phyloP scores from a whole-genome alignment of 305 asterid species.

The Rubia peregrina region DNA sequence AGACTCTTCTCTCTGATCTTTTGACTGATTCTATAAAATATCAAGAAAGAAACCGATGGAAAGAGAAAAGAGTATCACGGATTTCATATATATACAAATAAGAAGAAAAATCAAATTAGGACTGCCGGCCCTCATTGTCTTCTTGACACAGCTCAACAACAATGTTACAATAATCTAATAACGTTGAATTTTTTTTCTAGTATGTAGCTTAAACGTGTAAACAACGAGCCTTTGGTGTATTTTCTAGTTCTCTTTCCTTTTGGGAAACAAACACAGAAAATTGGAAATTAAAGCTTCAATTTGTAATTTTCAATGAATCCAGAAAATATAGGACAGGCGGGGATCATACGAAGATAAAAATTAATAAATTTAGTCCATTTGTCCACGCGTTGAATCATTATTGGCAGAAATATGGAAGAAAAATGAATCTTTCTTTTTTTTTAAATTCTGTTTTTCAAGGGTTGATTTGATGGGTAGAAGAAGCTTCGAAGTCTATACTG shows the following conservation, averaged over 20 bases:
- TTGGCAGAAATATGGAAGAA: neutral
- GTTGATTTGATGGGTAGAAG: neutral
- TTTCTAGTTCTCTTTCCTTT: neutral
- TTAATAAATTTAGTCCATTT: neutral
- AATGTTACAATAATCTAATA: neutral
- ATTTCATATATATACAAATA: neutral
- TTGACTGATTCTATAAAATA: neutral
- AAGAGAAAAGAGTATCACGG: neutral
- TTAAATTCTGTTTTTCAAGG: neutral
- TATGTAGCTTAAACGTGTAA: neutral
- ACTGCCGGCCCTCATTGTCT: neutral
- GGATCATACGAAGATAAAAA: neutral
- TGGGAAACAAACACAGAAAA: neutral
- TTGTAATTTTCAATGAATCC: neutral
- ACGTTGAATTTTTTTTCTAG: neutral
- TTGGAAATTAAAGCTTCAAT: neutral
- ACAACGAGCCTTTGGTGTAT: neutral
- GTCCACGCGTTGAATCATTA: neutral
- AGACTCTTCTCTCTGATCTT: neutral
- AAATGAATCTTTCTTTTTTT: neutral
- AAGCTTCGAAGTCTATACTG: neutral
- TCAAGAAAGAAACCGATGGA: neutral
- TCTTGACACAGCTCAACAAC: constrained; percentile 4
- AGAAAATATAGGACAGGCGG: neutral
- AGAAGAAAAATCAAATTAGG: neutral